Evolutionary conservation across 305 asterid genomes (phyloP).

Genomic region (Ajuga reptans): DNA sequence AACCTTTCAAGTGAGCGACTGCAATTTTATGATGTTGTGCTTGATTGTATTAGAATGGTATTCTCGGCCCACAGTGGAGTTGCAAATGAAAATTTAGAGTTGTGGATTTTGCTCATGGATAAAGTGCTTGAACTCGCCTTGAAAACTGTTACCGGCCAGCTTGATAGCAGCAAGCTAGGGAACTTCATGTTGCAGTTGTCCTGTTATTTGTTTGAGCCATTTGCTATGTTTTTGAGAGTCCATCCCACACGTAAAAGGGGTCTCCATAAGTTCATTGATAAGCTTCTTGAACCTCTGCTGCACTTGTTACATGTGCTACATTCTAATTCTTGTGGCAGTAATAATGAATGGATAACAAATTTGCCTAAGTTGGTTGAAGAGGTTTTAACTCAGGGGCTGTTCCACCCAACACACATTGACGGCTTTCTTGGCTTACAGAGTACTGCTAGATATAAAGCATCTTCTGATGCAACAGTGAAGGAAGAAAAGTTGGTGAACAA

Average conservation of each 20-base stretch:
- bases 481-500: constrained; percentile 48
- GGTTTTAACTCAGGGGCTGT: constrained; percentile 72
- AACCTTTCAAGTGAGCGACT: constrained; percentile 31
- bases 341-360: constrained; percentile 34
- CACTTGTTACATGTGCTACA: constrained; percentile 44
- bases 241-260: constrained; percentile 73
- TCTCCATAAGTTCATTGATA: constrained; percentile 59
- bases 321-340: constrained; percentile 27
- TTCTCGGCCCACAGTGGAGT: constrained; percentile 73
- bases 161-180: constrained; percentile 40
- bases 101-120: constrained; percentile 52
- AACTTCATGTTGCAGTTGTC: constrained; percentile 42
- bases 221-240: constrained; percentile 62
- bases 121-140: constrained; percentile 44
- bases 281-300: constrained; percentile 69
- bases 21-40: constrained; percentile 42
- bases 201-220: constrained; percentile 57
- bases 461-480: constrained; percentile 37
- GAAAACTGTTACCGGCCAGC: constrained; percentile 37
- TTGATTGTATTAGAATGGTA: constrained; percentile 48
- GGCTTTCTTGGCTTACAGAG: constrained; percentile 64
- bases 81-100: constrained; percentile 57
- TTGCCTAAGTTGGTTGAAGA: constrained; percentile 52
- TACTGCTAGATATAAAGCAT: constrained; percentile 41
- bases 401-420: constrained; percentile 73